A percentile compares a stretch with the other conserved stretches of the same genome.
phyloP scores from a whole-genome alignment of 495 filamentous ascomycete genomes.

The Aspergillus leporis region DNA sequence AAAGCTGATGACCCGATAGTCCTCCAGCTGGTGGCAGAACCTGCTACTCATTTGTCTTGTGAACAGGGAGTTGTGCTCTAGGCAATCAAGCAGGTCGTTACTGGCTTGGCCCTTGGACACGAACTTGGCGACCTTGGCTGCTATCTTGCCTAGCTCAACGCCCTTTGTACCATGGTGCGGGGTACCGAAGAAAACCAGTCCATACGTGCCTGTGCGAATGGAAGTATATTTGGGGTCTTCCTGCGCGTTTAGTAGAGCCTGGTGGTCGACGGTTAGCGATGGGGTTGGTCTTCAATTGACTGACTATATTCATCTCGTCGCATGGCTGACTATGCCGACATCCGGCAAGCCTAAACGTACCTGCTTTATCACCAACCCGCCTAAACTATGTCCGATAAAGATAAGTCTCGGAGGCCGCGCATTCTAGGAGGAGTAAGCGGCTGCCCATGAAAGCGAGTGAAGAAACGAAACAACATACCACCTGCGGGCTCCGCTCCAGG shows the following conservation, averaged over 20 bases:
- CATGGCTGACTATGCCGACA: background rate
- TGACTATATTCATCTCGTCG: background rate
- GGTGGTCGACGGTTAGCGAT: background rate
- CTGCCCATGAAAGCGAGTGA: background rate
- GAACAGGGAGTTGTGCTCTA: conserved; percentile 43
- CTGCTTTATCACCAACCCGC: conserved; percentile 48
- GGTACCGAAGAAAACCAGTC: conserved; percentile 49
- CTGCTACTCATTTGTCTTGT: conserved; percentile 40
- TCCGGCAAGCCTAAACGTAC: conserved; percentile 20
- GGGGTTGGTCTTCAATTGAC: background rate
- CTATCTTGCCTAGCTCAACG: conserved; percentile 41
- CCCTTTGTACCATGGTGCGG: conserved; percentile 46
- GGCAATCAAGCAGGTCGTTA: conserved; percentile 37
- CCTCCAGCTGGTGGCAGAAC: conserved; percentile 39
- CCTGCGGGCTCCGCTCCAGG: conserved; percentile 32
- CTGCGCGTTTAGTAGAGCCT: conserved; percentile 45
- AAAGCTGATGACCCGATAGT: conserved; percentile 43
- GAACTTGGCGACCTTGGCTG: conserved; percentile 36
- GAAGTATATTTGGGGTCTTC: conserved; percentile 41
- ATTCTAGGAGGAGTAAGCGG: conserved; percentile 8
- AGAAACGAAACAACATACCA: conserved; percentile 13
- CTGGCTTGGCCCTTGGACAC: conserved; percentile 35
- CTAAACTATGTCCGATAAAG: conserved; percentile 49
- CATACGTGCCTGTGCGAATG: conserved; percentile 40
- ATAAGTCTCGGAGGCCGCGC: conserved; percentile 37